Evolutionary conservation across 2,329 filamentous ascomycete species (phyloP), one percentile per base, ranked within the genome.

Genomic region (Talaromyces sp.): DNA sequence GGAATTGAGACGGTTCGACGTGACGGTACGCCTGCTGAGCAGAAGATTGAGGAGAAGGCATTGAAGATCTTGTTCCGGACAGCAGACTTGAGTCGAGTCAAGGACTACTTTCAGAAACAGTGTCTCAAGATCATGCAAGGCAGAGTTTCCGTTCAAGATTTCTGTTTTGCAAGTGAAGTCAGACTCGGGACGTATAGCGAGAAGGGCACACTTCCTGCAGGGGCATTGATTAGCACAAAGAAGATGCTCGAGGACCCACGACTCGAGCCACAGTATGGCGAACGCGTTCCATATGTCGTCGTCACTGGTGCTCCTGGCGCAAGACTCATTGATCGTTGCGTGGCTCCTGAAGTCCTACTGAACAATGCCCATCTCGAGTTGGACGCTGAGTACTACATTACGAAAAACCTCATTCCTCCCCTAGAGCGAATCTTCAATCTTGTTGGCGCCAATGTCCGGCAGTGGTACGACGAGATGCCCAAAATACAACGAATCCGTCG

Each of bases 401-500:
- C 86, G 19, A 98, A 97, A 81, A 98, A 97, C 74, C 75, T 99
- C 8, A 96, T 99, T 59, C 95, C 95, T 5, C 95, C 95, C 0
- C 84, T 99, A 0, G 94, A 98, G 77, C 89, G 95, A 31, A 97
- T 99, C 69, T 97, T 99, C 81, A 97, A 95, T 73, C 88, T 99
- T 2, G 91, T 98, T 2, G 95, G 95, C 6, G 95, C 93, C 36
- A 96, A 95, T 74, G 91, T 98, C 0, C 83, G 91, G 19, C 85
- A 87, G 66, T 99, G 95, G 95, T 98, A 93, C 73, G 92, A 97
- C 68, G 93, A 97, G 78, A 96, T 98, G 92, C 94, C 94, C 54
- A 97, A 96, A 76, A 84, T 95, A 22, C 91, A 93, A 73, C 88
- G 90, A 8, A 86, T 94, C 54, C 85, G 89, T 31, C 86, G 85